phyloP scores from a whole-genome alignment of 352 stramenopile genomes.

The Pythium rhizo-oryzae region DNA sequence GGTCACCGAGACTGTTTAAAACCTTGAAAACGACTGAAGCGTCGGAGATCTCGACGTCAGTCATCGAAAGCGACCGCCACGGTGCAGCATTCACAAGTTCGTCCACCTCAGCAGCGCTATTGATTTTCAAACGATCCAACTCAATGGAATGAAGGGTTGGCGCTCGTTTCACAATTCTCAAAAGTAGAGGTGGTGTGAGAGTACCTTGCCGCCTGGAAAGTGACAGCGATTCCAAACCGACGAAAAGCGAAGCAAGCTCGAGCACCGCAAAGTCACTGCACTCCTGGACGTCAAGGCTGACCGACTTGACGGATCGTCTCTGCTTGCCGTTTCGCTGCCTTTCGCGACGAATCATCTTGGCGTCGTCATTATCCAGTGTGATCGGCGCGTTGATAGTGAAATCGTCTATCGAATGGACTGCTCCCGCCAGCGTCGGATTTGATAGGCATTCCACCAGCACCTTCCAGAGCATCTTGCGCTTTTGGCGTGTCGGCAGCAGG shows the following conservation, averaged over 20 bases:
- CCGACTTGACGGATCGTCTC: conserved; percentile 9
- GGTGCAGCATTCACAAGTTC: neutral
- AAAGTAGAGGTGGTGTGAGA: neutral
- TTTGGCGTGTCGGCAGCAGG: neutral
- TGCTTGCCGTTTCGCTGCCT: neutral
- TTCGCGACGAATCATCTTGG: conserved; percentile 7
- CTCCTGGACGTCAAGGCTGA: conserved; percentile 4
- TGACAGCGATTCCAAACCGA: conserved; percentile 6
- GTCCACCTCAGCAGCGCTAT: neutral
- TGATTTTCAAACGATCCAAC: neutral
- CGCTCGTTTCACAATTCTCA: conserved; percentile 6
- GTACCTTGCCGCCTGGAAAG: conserved; percentile 4
- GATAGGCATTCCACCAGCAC: neutral
- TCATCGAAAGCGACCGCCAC: conserved; percentile 11
- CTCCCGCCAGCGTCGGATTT: neutral
- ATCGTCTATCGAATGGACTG: neutral
- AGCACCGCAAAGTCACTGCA: conserved; percentile 1
- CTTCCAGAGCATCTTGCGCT: conserved; percentile 11
- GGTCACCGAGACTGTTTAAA: conserved; percentile 2
- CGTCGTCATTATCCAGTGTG: conserved; percentile 9
- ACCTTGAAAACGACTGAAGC: conserved; percentile 1
- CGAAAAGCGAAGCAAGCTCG: conserved; percentile 7
- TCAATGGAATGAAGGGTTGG: conserved; percentile 8
- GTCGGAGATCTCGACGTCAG: conserved; percentile 6
- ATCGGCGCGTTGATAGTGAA: conserved; percentile 1